Base-by-base conservation (phyloP, 768 basidiomycete species). In the Auriscalpium orientale region DNA sequence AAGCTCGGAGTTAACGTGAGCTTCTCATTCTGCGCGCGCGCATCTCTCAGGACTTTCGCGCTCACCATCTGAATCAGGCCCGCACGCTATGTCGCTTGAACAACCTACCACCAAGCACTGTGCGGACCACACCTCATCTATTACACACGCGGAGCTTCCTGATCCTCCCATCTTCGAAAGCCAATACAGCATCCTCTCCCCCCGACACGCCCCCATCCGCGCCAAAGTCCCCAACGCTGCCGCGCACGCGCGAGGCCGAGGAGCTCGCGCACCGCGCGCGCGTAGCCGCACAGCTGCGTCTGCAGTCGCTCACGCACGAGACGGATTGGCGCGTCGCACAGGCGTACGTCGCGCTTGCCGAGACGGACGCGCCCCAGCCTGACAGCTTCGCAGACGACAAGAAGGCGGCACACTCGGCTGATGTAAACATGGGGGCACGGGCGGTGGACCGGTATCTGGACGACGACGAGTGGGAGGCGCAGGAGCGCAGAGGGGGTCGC, bases 91-190 rank as follows among this genome's bases (percentile, higher is more conserved):
- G 86, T 65, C 79, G 71, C 18, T 69, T 87, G 13, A 91, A 90
- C 64, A 78, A 76, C 46, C 76, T 91, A 12, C 84, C 87, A 0
- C 69, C 74, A 6, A 85, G 78, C 63, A 82, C 85, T 3, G 69
- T 90, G 18, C 79, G 72, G 56, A 88, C 84, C 0, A 89, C 82
- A 0, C 88, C 89, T 7, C 85, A 89, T 64, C 71, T 90, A 8
- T 72, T 90, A 15, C 87, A 89, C 67, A 89, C 87, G 1, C 80
- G 87, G 6, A 71, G 74, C 1, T 79, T 72, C 58, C 68, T 90
- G 55, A 65, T 73, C 15, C 72, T 89, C 10, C 85, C 85, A 1
- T 70, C 76, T 2, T 73, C 56, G 54, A 45, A 21, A 28, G 28
- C 52, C 49, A 28, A 65, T 18, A 13, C 18, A 43, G 15, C 40